Evolutionary conservation across 2,329 filamentous ascomycete genomes (phyloP).

Genomic region (Colletotrichum abscissum): DNA sequence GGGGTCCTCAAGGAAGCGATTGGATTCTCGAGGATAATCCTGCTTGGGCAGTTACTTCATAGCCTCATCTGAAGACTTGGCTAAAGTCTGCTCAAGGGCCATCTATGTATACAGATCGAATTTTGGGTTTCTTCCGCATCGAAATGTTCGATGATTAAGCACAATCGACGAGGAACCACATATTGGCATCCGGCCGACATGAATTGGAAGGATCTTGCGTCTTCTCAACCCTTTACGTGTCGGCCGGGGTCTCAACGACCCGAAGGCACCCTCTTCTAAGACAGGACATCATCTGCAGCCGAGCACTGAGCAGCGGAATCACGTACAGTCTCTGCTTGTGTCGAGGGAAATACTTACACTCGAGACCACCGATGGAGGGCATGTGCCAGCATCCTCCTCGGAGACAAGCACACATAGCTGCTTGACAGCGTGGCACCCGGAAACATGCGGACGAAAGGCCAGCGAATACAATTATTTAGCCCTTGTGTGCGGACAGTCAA

Average conservation of each 20-base stretch:
- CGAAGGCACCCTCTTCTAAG: background rate
- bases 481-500: background rate
- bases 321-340: background rate
- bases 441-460: background rate
- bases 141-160: background rate
- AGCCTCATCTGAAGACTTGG: background rate
- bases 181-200: background rate
- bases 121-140: background rate
- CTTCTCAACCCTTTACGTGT: background rate
- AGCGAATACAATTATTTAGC: background rate
- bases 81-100: background rate
- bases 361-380: background rate
- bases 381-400: background rate
- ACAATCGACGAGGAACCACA: background rate
- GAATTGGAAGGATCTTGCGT: background rate
- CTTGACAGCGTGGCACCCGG: background rate
- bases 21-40: background rate
- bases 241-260: background rate
- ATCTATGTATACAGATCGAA: background rate
- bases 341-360: background rate
- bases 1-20: no score
- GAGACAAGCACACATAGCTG: background rate
- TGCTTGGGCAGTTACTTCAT: background rate
- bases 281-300: background rate
- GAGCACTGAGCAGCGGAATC: background rate